Evolutionary conservation across 768 basidiomycete species (phyloP).

Genomic region (Tylopilus cervinicoccineus): DNA sequence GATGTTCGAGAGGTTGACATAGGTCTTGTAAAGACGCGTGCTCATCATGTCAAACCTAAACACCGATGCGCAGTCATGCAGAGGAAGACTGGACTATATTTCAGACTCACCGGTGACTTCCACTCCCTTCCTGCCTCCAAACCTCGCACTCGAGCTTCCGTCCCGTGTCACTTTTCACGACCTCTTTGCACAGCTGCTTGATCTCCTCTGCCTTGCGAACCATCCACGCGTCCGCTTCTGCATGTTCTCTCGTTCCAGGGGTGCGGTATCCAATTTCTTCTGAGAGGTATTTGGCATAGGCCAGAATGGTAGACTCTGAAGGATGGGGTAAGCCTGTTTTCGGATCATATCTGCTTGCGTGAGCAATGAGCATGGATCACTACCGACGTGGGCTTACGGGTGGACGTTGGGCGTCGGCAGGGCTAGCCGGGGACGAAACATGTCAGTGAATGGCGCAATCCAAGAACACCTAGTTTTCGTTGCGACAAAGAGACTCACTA

Average conservation of each 20-base stretch:
- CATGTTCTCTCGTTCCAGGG: constrained; percentile 87
- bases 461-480: not conserved
- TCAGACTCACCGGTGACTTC: constrained; percentile 71
- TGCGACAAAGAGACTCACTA: constrained; percentile 32
- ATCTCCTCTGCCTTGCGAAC: constrained; percentile 59
- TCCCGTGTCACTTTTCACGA: constrained; percentile 37
- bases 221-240: constrained; percentile 82
- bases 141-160: constrained; percentile 85
- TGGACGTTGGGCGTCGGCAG: constrained; percentile 54
- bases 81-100: not conserved
- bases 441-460: not conserved
- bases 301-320: constrained; percentile 66
- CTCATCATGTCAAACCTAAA: constrained; percentile 89
- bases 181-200: constrained; percentile 56
- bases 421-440: constrained; percentile 32
- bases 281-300: constrained; percentile 62
- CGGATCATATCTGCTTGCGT: constrained; percentile 38
- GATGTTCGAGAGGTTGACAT: constrained; percentile 85
- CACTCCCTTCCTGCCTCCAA: constrained; percentile 86
- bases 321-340: constrained; percentile 60
- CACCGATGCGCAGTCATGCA: not conserved
- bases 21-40: constrained; percentile 79
- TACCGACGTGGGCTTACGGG: constrained; percentile 36
- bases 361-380: not conserved
- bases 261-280: constrained; percentile 90